Evolutionary conservation across 164 flowering plant genomes (phyloP).

Genomic region (Vitis vinifera): DNA sequence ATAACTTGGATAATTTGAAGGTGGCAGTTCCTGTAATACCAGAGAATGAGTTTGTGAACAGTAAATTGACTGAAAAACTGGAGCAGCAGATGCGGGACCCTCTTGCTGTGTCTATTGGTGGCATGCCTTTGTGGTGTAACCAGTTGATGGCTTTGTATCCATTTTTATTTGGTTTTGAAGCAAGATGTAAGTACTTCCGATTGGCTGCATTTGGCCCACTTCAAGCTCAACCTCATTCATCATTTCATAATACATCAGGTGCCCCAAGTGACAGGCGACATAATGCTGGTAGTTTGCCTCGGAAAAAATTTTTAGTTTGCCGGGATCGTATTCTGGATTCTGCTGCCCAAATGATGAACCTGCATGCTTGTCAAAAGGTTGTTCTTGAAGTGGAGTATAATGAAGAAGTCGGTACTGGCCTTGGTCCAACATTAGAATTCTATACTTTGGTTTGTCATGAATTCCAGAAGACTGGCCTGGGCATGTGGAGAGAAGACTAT

Average conservation of each 20-base stretch:
- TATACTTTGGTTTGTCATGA: constrained; percentile 86
- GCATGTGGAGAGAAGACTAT: constrained; percentile 88
- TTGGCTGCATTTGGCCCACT: constrained; percentile 51
- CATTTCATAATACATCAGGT: constrained; percentile 28
- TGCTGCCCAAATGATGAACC: constrained; percentile 72
- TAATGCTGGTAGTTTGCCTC: constrained; percentile 32
- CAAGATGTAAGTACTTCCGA: constrained; percentile 66
- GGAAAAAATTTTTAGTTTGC: constrained; percentile 64
- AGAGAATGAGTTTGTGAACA: constrained; percentile 69
- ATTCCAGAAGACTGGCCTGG: constrained; percentile 73
- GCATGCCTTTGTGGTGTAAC: constrained; percentile 84
- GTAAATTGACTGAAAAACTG: constrained; percentile 77
- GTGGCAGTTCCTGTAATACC: constrained; percentile 36
- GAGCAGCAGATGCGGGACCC: constrained; percentile 90
- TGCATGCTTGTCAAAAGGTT: constrained; percentile 41
- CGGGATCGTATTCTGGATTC: constrained; percentile 69
- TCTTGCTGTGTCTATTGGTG: constrained; percentile 52
- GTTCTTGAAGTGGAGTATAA: constrained; percentile 70
- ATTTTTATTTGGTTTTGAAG: constrained; percentile 81
- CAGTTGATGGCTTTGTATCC: constrained; percentile 74
- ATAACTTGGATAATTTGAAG: constrained; percentile 45
- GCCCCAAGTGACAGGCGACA: constrained; percentile 40
- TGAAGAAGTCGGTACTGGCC: constrained; percentile 97
- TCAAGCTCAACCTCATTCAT: constrained; percentile 25
- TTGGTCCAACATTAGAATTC: constrained; percentile 96